Evolutionary conservation across 75 land plant genomes (phyloP), one percentile per base, ranked within the genome.

Genomic region (Pinus tabuliformis): DNA sequence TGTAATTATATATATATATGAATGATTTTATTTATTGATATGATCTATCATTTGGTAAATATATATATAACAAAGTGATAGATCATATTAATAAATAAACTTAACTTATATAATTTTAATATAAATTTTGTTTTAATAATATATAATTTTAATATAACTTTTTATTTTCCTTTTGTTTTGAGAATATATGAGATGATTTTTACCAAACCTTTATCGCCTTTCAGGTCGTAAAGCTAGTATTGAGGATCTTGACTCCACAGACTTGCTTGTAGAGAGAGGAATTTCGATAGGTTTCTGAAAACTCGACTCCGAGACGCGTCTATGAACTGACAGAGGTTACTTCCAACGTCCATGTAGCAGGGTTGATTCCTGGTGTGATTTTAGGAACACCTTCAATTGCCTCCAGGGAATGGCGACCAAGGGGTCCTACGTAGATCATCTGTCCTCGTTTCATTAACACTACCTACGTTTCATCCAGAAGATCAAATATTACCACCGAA

Each of bases 331-430:
- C 7, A 3, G 77, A 75, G 7, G 77, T 58, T 17, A 75, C 26
- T 28, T 75, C 77, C 26, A 87, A 63, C 89, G 84, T 87, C 89
- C 89, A 87, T 26, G 89, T 87, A n/a, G 89, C 89, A 17, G 89
- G 89, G 75, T 87, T 87, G 33, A 81, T 78, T 22, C 83, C 89
- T 24, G 78, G 78, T 70, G 39, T 81, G 8, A 87, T 87, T 22
- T 62, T 15, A 4, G 78, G 58, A 45, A 77, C 72, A 16, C 72
- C 78, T 57, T 9, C 45, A 26, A 49, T 76, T 26, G 82, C 83
- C 77, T 87, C 81, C 21, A 87, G 84, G 16, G 89, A 87, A n/a
- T 84, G 73, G 57, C 68, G 75, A 37, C 89, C 89, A 57, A 84
- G 75, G 1, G 83, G 83, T 72, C 89, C 89, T 24, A 73, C 82